These are phyloP conservation scores for Puccinia triticina DNA, from an alignment of 1,284 basidiomycete species.

Conservation along the genomic window DNA sequence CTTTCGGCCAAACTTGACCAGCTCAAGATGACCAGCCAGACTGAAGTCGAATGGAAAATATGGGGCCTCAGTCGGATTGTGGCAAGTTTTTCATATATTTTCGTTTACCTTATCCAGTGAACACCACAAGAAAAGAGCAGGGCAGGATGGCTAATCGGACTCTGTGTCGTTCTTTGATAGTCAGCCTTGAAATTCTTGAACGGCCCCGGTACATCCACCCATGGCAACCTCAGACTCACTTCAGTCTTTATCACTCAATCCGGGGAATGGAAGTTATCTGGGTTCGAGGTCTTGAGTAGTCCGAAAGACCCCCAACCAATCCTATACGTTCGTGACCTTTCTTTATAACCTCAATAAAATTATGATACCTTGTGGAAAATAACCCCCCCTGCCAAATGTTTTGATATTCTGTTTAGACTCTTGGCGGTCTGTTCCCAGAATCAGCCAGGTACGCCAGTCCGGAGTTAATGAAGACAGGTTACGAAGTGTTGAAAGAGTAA, in stretches of 20 bases:
- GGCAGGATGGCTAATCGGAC: neutral
- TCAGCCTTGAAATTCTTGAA: constrained; percentile 91
- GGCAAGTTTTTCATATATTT: constrained; percentile 65
- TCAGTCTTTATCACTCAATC: constrained; percentile 86
- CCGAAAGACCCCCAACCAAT: constrained; percentile 74
- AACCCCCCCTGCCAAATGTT: neutral
- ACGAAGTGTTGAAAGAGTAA: constrained; percentile 80
- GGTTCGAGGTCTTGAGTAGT: constrained; percentile 86
- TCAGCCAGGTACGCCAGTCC: constrained; percentile 66
- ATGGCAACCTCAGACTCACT: constrained; percentile 78
- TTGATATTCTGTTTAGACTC: constrained; percentile 47
- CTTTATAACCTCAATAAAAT: constrained; percentile 5
- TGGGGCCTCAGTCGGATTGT: constrained; percentile 92
- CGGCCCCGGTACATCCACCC: constrained; percentile 72
- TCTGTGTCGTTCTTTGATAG: constrained; percentile 61
- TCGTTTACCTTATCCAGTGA: neutral
- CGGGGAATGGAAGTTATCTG: constrained; percentile 94
- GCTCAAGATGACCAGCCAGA: constrained; percentile 50
- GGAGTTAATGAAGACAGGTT: constrained; percentile 88
- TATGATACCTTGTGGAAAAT: neutral
- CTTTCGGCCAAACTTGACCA: constrained; percentile 70
- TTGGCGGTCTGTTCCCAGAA: constrained; percentile 57
- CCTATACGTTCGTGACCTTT: constrained; percentile 69
- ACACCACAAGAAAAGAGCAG: neutral
- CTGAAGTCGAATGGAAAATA: constrained; percentile 78